Base-by-base conservation (phyloP, 495 filamentous ascomycete genomes). In the Clohesyomyces aquaticus region DNA sequence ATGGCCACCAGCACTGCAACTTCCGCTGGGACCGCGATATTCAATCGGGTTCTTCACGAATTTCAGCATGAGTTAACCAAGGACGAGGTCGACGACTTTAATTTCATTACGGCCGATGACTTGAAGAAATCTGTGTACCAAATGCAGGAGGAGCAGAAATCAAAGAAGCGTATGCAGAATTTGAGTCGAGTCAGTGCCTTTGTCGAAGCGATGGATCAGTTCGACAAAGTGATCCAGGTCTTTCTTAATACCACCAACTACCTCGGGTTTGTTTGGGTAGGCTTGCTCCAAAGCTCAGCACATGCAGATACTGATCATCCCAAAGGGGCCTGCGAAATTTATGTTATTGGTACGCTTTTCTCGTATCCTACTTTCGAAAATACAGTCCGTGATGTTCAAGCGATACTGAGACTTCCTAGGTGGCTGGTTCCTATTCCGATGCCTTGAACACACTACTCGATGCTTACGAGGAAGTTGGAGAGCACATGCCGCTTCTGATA, bases 361-460 rank as follows among this genome's bases (percentile, higher is more conserved):
- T n/a, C n/a, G n/a, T n/a, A n/a, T n/a, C n/a, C n/a, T n/a, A n/a
- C n/a, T n/a, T n/a, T n/a, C n/a, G n/a, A n/a, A n/a, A n/a, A n/a
- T n/a, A n/a, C n/a, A n/a, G n/a, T n/a, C n/a, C n/a, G n/a, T n/a
- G n/a, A n/a, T n/a, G n/a, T n/a, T n/a, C n/a, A n/a, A n/a, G n/a
- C n/a, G n/a, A n/a, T n/a, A n/a, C n/a, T n/a, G n/a, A n/a, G n/a
- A n/a, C n/a, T n/a, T n/a, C n/a, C n/a, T n/a, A n/a, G n/a, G n/a
- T n/a, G n/a, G n/a, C n/a, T n/a, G n/a, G n/a, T n/a, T n/a, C 25
- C 10, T 56, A 11, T 35, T 49, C 26, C 16, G 63, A 66, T 0
- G 63, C 63, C 8, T 66, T 66, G 21, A 54, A 55, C 0, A 50
- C 41, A 14, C 28, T 66, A 0, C 48, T 66, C 9, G 50, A 56